Evolutionary conservation across 768 basidiomycete species (phyloP).

Genomic region (Phylloporus sp.): DNA sequence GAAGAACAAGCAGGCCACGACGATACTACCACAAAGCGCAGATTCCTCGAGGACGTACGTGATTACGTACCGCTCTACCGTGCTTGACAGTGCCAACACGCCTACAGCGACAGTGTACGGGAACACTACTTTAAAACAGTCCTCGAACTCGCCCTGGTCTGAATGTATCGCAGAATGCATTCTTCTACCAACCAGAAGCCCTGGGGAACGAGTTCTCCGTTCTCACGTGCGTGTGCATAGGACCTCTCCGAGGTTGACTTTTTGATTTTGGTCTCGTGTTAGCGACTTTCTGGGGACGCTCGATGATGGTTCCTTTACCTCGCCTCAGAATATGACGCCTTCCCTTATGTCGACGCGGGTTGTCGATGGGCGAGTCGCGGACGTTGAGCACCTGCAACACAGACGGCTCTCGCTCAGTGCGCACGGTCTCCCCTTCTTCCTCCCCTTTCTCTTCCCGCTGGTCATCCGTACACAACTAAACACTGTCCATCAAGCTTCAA

Average conservation of each 20-base stretch:
- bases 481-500: slow-evolving; percentile 26
- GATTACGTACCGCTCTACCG: background rate
- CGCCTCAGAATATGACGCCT: slow-evolving; percentile 47
- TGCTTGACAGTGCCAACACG: background rate
- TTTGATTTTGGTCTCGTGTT: background rate
- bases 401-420: background rate
- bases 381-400: slow-evolving; percentile 25
- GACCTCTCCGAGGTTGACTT: background rate
- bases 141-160: slow-evolving; percentile 52
- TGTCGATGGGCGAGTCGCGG: slow-evolving; percentile 24
- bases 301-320: slow-evolving; percentile 73
- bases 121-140: slow-evolving; percentile 14
- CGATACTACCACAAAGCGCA: slow-evolving; percentile 22
- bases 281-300: slow-evolving; percentile 89
- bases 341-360: slow-evolving; percentile 45
- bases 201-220: slow-evolving; percentile 82
- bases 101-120: slow-evolving; percentile 25
- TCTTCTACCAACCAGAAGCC: slow-evolving; percentile 67
- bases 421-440: too few relatives aligned
- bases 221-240: slow-evolving; percentile 54
- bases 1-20: slow-evolving; percentile 43
- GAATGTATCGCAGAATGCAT: slow-evolving; percentile 45
- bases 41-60: slow-evolving; percentile 35
- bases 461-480: background rate
- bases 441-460: background rate